Evolutionary conservation across 2,329 filamentous ascomycete species (phyloP).

Genomic region (Aspergillus sp.): DNA sequence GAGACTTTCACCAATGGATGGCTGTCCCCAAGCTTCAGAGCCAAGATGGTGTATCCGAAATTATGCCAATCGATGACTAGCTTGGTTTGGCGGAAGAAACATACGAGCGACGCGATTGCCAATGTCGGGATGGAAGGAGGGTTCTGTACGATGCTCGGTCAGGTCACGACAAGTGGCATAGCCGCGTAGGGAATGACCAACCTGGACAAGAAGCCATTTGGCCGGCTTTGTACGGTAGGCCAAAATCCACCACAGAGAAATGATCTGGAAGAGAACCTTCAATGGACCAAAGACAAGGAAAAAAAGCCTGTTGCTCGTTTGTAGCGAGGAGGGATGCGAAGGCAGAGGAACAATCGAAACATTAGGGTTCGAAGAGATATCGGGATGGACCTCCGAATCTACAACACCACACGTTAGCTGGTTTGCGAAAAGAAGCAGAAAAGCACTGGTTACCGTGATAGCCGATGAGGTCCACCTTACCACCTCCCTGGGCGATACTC

Average conservation of each 20-base stretch:
- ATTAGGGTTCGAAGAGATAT: constrained; percentile 68
- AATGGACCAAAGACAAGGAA: constrained; percentile 80
- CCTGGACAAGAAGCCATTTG: constrained; percentile 84
- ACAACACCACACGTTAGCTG: constrained; percentile 11
- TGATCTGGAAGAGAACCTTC: constrained; percentile 84
- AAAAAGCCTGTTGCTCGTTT: constrained; percentile 69
- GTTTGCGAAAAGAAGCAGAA: background rate
- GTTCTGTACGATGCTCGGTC: constrained; percentile 61
- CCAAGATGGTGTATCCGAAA: constrained; percentile 93
- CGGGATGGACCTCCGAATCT: constrained; percentile 83
- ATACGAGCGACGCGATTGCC: constrained; percentile 72
- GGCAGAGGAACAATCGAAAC: constrained; percentile 74
- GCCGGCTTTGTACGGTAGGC: constrained; percentile 74
- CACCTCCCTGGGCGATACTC: constrained; percentile 83
- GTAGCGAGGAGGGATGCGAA: constrained; percentile 68
- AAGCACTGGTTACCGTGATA: constrained; percentile 68
- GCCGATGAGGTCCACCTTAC: constrained; percentile 81
- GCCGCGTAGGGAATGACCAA: constrained; percentile 36
- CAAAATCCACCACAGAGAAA: constrained; percentile 71
- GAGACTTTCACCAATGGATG: constrained; percentile 81
- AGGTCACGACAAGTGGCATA: background rate
- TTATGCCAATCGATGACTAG: constrained; percentile 98
- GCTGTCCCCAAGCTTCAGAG: constrained; percentile 61
- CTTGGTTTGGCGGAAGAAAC: constrained; percentile 75
- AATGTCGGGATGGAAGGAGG: constrained; percentile 94